Percentiles rank a stretch among this genome's conserved stretches.
These are phyloP conservation scores for Nakataea oryzae DNA, from an alignment of 2,329 filamentous ascomycete species.

Conservation along the genomic window DNA sequence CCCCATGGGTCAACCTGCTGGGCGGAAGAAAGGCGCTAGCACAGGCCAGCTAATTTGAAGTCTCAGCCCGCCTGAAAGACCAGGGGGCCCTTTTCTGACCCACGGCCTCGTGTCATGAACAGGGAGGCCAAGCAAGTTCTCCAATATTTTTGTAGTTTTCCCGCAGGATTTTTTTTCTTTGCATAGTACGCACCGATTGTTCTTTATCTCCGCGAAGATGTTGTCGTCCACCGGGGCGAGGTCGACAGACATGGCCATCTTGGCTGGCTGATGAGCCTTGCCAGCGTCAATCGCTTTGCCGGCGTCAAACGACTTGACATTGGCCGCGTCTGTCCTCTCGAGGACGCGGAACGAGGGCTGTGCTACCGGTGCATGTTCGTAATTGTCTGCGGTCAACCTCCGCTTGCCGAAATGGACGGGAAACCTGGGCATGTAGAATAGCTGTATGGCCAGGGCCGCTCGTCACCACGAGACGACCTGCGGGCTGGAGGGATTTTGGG, in stretches of 20 bases:
- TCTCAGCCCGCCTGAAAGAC: background rate
- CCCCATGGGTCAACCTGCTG: background rate
- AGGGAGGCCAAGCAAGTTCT: background rate
- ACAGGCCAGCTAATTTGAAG: slow-evolving; percentile 2
- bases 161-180: background rate
- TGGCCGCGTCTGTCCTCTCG: slow-evolving; percentile 36
- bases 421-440: slow-evolving; percentile 51
- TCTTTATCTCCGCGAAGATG: slow-evolving; percentile 45
- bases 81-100: background rate
- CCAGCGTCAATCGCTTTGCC: slow-evolving; percentile 31
- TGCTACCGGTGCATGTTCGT: slow-evolving; percentile 38
- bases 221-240: slow-evolving; percentile 34
- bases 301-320: slow-evolving; percentile 39
- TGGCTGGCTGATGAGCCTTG: slow-evolving; percentile 24
- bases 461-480: background rate
- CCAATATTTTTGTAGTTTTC: background rate
- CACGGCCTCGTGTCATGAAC: background rate
- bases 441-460: background rate
- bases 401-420: slow-evolving; percentile 47
- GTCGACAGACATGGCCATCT: slow-evolving; percentile 24
- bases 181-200: slow-evolving; percentile 38
- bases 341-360: slow-evolving; percentile 49
- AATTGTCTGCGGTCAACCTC: slow-evolving; percentile 46
- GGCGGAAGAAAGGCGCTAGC: background rate
- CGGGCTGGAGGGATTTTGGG: background rate